Conservation (phyloP, 1,284 basidiomycete species). For the Ustilago tritici region DNA sequence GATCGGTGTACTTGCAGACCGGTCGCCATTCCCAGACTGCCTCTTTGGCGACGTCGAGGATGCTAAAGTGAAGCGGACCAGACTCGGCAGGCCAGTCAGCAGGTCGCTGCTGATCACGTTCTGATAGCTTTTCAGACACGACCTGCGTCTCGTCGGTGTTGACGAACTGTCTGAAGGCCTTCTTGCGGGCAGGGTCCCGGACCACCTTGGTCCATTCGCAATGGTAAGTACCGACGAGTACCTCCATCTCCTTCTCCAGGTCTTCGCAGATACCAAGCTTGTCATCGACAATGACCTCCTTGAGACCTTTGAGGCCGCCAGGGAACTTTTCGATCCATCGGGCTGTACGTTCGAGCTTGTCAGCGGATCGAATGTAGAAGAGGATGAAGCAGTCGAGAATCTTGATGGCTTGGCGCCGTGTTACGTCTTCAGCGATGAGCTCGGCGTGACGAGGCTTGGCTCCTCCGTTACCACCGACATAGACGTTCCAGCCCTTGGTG, state of each 20-base stretch:
- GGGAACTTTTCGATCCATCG: slow-evolving; percentile 81
- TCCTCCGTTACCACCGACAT: slow-evolving; percentile 81
- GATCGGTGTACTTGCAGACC: slow-evolving; percentile 74
- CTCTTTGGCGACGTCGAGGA: slow-evolving; percentile 72
- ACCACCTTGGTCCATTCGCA: slow-evolving; percentile 81
- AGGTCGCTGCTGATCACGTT: slow-evolving; percentile 78
- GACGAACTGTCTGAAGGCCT: slow-evolving; percentile 78
- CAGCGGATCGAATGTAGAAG: slow-evolving; percentile 79
- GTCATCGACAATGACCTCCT: slow-evolving; percentile 79
- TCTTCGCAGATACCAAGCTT: slow-evolving; percentile 81
- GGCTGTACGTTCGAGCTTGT: slow-evolving; percentile 75
- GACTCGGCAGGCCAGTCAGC: slow-evolving; percentile 79
- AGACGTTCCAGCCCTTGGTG: slow-evolving; percentile 76
- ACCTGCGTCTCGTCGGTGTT: slow-evolving; percentile 76
- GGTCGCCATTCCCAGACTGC: slow-evolving; percentile 76
- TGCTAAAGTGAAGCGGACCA: slow-evolving; percentile 73
- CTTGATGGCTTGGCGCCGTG: slow-evolving; percentile 71
- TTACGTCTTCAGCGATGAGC: slow-evolving; percentile 72
- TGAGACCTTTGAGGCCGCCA: slow-evolving; percentile 77
- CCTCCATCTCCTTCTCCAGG: slow-evolving; percentile 79
- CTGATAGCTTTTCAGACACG: slow-evolving; percentile 75
- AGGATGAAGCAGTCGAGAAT: slow-evolving; percentile 79
- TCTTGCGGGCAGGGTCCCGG: slow-evolving; percentile 74
- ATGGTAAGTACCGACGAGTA: slow-evolving; percentile 77
- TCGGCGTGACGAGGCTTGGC: slow-evolving; percentile 76